Evolutionary conservation across 1,139 yeast species (phyloP).

Genomic region (Groenewaldozyma auringiensis): DNA sequence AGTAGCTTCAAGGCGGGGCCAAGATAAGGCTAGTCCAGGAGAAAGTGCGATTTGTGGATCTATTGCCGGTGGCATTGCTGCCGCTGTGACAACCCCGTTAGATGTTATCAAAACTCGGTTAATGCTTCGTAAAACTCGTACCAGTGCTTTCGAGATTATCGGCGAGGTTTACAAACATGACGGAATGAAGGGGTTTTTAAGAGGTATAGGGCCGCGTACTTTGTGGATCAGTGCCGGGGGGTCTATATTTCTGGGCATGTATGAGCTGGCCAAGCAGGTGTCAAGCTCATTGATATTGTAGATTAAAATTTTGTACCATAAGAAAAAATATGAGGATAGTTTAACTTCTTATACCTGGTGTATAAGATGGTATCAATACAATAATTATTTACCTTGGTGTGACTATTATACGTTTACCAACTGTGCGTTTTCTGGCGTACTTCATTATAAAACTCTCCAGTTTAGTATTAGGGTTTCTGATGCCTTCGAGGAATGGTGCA

Average conservation of each 20-base stretch:
- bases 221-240: conserved; percentile 99
- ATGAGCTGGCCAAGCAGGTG: conserved; percentile 56
- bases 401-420: conserved; percentile 42
- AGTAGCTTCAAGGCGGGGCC: conserved; percentile 32
- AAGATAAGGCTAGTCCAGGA: conserved; percentile 30
- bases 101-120: conserved; percentile 89
- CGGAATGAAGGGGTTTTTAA: conserved; percentile 59
- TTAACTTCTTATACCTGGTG: no score
- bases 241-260: conserved; percentile 90
- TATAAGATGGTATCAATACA: not conserved
- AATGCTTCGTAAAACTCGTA: conserved; percentile 58
- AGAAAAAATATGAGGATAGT: not conserved
- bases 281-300: conserved; percentile 5
- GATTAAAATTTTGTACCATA: not conserved
- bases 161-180: conserved; percentile 49
- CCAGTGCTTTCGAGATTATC: conserved; percentile 36
- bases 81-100: conserved; percentile 87
- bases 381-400: conserved; percentile 11
- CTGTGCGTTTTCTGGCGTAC: conserved; percentile 58
- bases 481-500: conserved; percentile 54
- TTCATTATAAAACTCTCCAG: conserved; percentile 33
- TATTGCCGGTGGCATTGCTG: conserved; percentile 90
- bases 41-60: conserved; percentile 91
- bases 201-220: conserved; percentile 90
- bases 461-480: conserved; percentile 32